Percentiles rank a stretch among this genome's conserved stretches.
Evolutionary conservation across 73 alveolate genomes (phyloP).

Genomic region (Symbiodinium pilosum): DNA sequence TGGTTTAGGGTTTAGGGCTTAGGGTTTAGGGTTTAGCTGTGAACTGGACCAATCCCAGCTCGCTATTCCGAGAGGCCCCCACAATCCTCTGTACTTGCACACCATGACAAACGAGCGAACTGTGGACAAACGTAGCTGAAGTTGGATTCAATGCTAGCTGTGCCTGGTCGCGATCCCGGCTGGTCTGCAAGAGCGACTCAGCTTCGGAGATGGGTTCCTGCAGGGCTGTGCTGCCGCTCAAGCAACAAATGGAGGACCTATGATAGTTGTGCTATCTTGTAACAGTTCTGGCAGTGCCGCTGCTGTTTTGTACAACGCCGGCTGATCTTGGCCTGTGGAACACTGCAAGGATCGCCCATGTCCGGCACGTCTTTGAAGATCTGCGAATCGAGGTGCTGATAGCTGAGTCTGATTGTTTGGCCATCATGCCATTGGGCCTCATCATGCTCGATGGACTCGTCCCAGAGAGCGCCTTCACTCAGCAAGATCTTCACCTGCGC

Average conservation of each 20-base stretch:
- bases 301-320: no score
- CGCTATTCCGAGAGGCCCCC: no score
- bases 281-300: no score
- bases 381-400: background rate
- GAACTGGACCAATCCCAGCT: no score
- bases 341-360: constrained; percentile 7
- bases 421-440: background rate
- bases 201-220: constrained; percentile 74
- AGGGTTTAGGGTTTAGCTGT: no score
- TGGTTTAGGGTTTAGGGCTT: no score
- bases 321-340: background rate
- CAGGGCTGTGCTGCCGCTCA: background rate
- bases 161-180: constrained; percentile 53
- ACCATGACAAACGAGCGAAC: no score
- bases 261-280: no score
- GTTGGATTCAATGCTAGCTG: no score
- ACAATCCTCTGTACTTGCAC: no score
- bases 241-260: background rate
- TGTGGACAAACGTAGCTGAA: no score
- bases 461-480: constrained; percentile 74
- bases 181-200: constrained; percentile 36
- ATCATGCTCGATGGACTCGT: constrained; percentile 76
- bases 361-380: constrained; percentile 63
- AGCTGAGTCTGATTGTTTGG: background rate
- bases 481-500: constrained; percentile 46